Base-by-base conservation (phyloP, 1,284 basidiomycete species). In the Mrakiaceae sp. region DNA sequence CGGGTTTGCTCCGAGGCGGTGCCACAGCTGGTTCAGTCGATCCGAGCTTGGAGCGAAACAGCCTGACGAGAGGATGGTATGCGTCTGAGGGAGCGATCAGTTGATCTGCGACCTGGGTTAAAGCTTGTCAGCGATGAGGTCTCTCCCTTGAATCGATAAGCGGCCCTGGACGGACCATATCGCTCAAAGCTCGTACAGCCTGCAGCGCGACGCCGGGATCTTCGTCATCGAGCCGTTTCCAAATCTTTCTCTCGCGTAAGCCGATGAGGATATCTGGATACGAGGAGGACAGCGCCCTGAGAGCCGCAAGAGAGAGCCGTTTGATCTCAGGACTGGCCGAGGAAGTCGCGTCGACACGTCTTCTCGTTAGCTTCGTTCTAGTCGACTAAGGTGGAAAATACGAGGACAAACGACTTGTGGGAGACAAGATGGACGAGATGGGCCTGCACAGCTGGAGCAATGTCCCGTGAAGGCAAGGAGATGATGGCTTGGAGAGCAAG, bases 361-460 rank as follows among this genome's bases (percentile, higher is more conserved):
- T 55, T 55, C 53, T 10, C 10, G 16, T 11, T 55, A 11, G 9
- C 8, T n/a, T 16, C 39, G 53, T n/a, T 55, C 16, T 10, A 16
- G 39, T 9, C 9, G 54, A 39, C 14, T 5, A 40, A 9, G 27
- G 11, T 14, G 11, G 10, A 6, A 14, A 39, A 12, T 5, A 6
- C n/a, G 16, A 44, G 42, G 27, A 8, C 59, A 16, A 9, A 66
- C 64, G 55, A 62, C 42, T 66, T 66, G 44, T 66, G 64, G 12
- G 64, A 66, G 16, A 62, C 60, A 12, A 66, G 60, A 57, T 66
- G 64, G 40, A 51, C n/a, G 7, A 62, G 16, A 11, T 56, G 64
- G 43, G n/a, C 16, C 12, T 60, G 60, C 3, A 76, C 73, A 9
- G 75, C 75, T 3, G 75, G 75, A 9, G 64, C 70, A 4, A 77